phyloP scores from a whole-genome alignment of 345 rosid species.

The Mangifera indica region DNA sequence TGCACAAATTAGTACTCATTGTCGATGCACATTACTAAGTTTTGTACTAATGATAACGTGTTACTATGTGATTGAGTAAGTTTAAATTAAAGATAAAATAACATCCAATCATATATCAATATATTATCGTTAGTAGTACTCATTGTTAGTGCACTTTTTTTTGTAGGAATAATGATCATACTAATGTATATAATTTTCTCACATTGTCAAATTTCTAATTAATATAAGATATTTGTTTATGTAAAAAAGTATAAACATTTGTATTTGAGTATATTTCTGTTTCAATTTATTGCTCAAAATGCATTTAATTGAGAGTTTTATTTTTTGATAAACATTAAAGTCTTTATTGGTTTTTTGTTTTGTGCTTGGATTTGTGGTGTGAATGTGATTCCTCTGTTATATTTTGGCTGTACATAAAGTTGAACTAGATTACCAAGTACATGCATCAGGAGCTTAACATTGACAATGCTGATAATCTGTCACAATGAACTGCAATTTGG shows the following conservation, averaged over 20 bases:
- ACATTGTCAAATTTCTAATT: too few relatives aligned
- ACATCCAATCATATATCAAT: too few relatives aligned
- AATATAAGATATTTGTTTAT: neutral
- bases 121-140: too few relatives aligned
- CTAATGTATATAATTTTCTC: neutral
- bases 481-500: neutral
- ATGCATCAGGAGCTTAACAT: neutral
- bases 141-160: too few relatives aligned
- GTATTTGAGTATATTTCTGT: neutral
- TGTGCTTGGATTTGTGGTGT: neutral
- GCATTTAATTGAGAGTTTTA: neutral
- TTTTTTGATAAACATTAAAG: neutral
- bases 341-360: neutral
- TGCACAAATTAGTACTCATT: too few relatives aligned
- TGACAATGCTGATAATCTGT: neutral
- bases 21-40: too few relatives aligned
- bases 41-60: too few relatives aligned
- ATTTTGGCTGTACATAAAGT: neutral
- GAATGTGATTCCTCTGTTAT: neutral
- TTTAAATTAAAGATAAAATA: too few relatives aligned
- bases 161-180: neutral
- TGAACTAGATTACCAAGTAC: neutral
- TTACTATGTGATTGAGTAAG: too few relatives aligned
- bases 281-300: neutral
- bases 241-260: neutral